These are phyloP conservation scores for Solidago caesia DNA, from an alignment of 129 eudicot species.

Conservation along the genomic window DNA sequence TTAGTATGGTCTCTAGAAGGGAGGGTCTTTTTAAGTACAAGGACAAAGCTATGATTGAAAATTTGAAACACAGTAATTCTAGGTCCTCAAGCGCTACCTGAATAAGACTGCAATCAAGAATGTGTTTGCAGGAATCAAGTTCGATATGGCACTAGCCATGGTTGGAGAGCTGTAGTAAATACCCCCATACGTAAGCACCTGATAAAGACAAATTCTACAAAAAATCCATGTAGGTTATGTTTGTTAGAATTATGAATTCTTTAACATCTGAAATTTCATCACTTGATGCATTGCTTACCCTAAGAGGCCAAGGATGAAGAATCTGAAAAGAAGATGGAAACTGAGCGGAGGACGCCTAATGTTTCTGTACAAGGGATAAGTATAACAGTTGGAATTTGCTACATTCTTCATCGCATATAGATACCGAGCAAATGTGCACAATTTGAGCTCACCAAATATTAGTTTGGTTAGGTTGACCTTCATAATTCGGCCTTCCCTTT, in stretches of 20 bases:
- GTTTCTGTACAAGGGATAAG: conserved; percentile 27
- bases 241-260: neutral
- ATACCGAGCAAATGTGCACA: neutral
- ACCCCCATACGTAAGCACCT: conserved; percentile 32
- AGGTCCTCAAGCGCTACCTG: conserved; percentile 18
- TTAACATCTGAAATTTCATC: neutral
- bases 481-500: too few species aligned
- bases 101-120: conserved; percentile 38
- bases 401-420: neutral
- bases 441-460: too few species aligned
- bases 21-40: too few species aligned
- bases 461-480: too few species aligned
- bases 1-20: too few species aligned
- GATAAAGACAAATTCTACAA: conserved; percentile 37
- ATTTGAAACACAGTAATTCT: neutral
- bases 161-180: conserved; percentile 46
- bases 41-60: neutral
- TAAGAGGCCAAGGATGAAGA: conserved; percentile 45
- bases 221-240: neutral
- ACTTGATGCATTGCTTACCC: conserved; percentile 34
- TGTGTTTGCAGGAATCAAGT: conserved; percentile 37
- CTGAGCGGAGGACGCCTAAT: conserved; percentile 27
- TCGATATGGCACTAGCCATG: conserved; percentile 37
- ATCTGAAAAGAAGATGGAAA: conserved; percentile 33
- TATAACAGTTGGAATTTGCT: neutral